Evolutionary conservation across 495 filamentous ascomycete species (phyloP).

Genomic region (Chaetomium fimeti): DNA sequence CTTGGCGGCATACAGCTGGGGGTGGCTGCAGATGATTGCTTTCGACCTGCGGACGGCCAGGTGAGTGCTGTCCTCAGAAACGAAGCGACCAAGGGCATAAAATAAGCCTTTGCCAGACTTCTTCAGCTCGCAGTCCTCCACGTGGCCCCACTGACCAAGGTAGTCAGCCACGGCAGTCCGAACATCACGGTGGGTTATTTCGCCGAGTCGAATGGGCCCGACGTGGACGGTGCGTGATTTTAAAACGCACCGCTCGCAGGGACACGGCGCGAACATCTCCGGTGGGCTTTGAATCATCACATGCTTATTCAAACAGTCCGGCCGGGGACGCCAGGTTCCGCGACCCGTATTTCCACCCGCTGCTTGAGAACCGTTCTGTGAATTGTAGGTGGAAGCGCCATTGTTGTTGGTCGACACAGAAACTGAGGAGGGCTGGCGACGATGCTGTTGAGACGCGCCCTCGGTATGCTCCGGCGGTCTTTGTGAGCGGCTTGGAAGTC

Average conservation of each 20-base stretch:
- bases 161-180: background rate
- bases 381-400: background rate
- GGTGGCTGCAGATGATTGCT: background rate
- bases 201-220: background rate
- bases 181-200: background rate
- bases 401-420: background rate
- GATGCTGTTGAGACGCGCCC: background rate
- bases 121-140: background rate
- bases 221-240: constrained; percentile 9
- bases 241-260: background rate
- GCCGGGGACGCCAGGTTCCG: too few species aligned
- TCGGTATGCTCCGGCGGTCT: background rate
- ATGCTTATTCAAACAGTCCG: background rate
- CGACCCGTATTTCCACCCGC: background rate
- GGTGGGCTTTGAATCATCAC: background rate
- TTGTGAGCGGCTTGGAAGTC: constrained; percentile 9
- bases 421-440: background rate
- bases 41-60: background rate
- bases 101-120: background rate
- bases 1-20: background rate
- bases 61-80: background rate
- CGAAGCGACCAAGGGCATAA: constrained; percentile 1
- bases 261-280: background rate
- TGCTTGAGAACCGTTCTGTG: background rate
- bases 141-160: constrained; percentile 13